These are phyloP conservation scores for Aspergillus brunneoviolaceus DNA, from an alignment of 2,329 filamentous ascomycete species.

Conservation along the genomic window DNA sequence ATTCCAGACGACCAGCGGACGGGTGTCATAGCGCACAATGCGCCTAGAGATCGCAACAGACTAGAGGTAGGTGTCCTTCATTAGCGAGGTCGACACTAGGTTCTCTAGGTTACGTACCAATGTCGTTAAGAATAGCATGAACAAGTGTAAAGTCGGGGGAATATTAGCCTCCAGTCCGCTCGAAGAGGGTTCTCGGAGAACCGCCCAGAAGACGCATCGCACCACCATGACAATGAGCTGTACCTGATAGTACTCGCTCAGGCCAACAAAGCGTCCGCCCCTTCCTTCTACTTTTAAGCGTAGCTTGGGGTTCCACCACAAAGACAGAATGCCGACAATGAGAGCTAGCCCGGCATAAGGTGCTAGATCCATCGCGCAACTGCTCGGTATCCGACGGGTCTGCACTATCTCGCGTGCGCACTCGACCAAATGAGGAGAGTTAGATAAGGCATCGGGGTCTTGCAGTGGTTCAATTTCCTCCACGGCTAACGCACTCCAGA, in stretches of 20 bases:
- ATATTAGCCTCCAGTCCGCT: conserved; percentile 32
- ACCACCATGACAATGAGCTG: conserved; percentile 47
- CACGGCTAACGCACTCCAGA: conserved; percentile 33
- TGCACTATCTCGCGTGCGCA: conserved; percentile 23
- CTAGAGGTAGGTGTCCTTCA: conserved; percentile 20
- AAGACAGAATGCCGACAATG: conserved; percentile 42
- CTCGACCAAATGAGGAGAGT: conserved; percentile 21
- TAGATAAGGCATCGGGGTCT: conserved; percentile 12
- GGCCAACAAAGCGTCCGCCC: conserved; percentile 42
- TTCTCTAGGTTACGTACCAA: conserved; percentile 30
- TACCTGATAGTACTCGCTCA: conserved; percentile 48
- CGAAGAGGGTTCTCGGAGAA: conserved; percentile 40
- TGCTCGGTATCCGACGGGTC: conserved; percentile 22
- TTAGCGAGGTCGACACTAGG: conserved; percentile 21
- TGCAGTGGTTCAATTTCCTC: conserved; percentile 14
- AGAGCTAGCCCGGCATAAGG: conserved; percentile 41
- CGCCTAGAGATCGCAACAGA: conserved; percentile 39
- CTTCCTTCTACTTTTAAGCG: conserved; percentile 44
- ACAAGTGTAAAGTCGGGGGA: conserved; percentile 38
- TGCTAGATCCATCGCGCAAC: conserved; percentile 32
- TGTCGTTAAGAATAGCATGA: conserved; percentile 42
- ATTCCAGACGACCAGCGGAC: conserved; percentile 44
- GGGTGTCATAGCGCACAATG: conserved; percentile 41
- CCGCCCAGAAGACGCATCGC: conserved; percentile 47
- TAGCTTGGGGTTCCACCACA: conserved; percentile 53